phyloP scores from a whole-genome alignment of 106 monocot genomes.

The Dendrobium huoshanense region DNA sequence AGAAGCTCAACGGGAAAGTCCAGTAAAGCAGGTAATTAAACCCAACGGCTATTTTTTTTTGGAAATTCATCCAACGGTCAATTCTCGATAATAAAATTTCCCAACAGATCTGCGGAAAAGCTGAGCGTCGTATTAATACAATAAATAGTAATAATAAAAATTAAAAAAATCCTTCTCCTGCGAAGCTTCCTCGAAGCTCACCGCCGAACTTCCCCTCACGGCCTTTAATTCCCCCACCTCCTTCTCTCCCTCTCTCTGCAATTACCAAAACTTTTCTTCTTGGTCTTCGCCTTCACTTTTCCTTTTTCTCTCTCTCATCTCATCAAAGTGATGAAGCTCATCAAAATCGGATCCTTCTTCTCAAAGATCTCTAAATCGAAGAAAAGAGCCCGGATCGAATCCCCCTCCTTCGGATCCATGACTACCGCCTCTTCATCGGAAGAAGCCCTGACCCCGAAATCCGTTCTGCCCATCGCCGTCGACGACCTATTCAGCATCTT shows the following conservation, averaged over 20 bases:
- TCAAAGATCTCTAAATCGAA: slow-evolving; percentile 20
- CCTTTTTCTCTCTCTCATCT: not conserved
- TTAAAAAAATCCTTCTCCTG: not conserved
- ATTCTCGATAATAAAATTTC: not conserved
- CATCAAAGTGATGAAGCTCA: slow-evolving; percentile 11
- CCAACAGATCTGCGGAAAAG: not conserved
- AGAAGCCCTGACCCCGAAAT: slow-evolving; percentile 8
- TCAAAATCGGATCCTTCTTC: not conserved
- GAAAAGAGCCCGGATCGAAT: not conserved
- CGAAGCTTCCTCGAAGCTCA: slow-evolving; percentile 28
- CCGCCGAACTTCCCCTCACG: not conserved
- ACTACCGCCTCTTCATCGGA: not conserved
- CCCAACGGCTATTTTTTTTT: not conserved
- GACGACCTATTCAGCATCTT: not conserved
- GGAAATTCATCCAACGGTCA: too few relatives aligned
- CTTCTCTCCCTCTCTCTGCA: not conserved
- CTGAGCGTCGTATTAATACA: not conserved
- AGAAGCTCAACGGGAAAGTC: not conserved
- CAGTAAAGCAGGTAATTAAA: not conserved
- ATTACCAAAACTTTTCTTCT: not conserved
- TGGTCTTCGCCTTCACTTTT: not conserved
- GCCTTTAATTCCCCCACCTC: slow-evolving; percentile 1
- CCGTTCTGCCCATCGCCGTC: slow-evolving; percentile 15
- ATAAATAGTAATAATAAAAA: not conserved
- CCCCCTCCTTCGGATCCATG: slow-evolving; percentile 2